Evolutionary conservation across 148 eudicot genomes (phyloP), one percentile per base, ranked within the genome.

Genomic region (Salicornia ramosissima): DNA sequence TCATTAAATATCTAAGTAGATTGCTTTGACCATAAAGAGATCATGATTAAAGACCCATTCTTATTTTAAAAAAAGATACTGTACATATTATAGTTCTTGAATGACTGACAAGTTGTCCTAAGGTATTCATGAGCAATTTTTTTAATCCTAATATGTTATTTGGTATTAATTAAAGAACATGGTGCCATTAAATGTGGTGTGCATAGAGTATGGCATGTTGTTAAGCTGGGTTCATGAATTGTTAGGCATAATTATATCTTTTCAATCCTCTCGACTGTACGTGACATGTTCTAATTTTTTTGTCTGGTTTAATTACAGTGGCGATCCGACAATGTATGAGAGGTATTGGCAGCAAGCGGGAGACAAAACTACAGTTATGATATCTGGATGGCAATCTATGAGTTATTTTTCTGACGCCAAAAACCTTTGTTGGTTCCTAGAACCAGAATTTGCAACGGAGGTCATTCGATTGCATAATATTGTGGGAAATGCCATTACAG

Each of bases 291-390:
- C 53, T 49, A 18, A 16, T 36, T 30, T 47, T 30, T 19, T 71
- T 71, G 1, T 64, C 6, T 51, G 60, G 34, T 12, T 10, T n/a
- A 46, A 31, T 55, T 26, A 67, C 88, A 94, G 99, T 74, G 99
- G 99, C 0, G 96, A 94, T 85, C 98, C 99, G 19, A 94, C 96
- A 74, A 90, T 94, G 97, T 94, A 90, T 53, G 96, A 90, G 84
- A 75, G 52, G 58, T 90, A 78, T 73, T 94, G 99, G 99, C 77
- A 77, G 70, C 78, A 81, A 56, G 81, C 81, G 24, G 91, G 96
- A 22, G 90, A 87, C 74, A 81, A 81, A 61, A 74, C 91, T 13
- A 79, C 89, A 14, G 78, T 90, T 46, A 78, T 83, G 58, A 87
- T 91, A 60, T 57, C 89, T 7, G 97, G 97, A 7, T 88, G 96